Evolutionary conservation across 2,329 filamentous ascomycete species (phyloP).

Genomic region (Curvularia hawaiiensis): DNA sequence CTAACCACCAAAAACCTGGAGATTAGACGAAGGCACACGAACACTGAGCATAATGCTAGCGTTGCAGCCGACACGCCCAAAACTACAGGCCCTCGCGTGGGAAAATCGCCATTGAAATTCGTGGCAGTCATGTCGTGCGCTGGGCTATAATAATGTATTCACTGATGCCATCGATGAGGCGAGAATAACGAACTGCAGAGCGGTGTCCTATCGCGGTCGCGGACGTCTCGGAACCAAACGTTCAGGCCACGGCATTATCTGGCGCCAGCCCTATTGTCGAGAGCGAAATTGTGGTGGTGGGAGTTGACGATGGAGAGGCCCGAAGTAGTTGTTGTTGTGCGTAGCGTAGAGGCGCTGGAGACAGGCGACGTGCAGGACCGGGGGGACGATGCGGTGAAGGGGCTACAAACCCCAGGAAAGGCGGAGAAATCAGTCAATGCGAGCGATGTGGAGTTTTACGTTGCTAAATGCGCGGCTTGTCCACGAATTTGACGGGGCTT

Average conservation of each 20-base stretch:
- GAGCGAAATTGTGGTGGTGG: conserved; percentile 1
- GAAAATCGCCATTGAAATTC: conserved; percentile 23
- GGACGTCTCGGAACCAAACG: conserved; percentile 30
- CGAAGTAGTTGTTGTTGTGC: background rate
- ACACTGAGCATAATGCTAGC: conserved; percentile 71
- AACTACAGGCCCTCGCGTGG: conserved; percentile 52
- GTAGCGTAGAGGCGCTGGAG: conserved; percentile 8
- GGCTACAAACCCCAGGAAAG: conserved; percentile 27
- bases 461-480: conserved; percentile 20
- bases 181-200: background rate
- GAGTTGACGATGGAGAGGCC: background rate
- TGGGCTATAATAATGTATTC: conserved; percentile 9
- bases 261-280: conserved; percentile 15
- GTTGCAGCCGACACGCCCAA: conserved; percentile 74
- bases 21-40: conserved; percentile 75
- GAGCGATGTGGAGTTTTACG: conserved; percentile 24
- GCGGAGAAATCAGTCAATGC: conserved; percentile 25
- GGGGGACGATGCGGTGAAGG: conserved; percentile 25
- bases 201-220: conserved; percentile 27
- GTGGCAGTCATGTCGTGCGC: conserved; percentile 35
- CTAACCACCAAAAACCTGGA: conserved; percentile 76
- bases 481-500: conserved; percentile 18
- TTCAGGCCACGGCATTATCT: conserved; percentile 32
- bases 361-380: conserved; percentile 3
- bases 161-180: conserved; percentile 14